A percentile compares a stretch with the other conserved stretches of the same genome.
Evolutionary conservation across 2,329 filamentous ascomycete genomes (phyloP).

Genomic region (Parascedosporium putredinis): DNA sequence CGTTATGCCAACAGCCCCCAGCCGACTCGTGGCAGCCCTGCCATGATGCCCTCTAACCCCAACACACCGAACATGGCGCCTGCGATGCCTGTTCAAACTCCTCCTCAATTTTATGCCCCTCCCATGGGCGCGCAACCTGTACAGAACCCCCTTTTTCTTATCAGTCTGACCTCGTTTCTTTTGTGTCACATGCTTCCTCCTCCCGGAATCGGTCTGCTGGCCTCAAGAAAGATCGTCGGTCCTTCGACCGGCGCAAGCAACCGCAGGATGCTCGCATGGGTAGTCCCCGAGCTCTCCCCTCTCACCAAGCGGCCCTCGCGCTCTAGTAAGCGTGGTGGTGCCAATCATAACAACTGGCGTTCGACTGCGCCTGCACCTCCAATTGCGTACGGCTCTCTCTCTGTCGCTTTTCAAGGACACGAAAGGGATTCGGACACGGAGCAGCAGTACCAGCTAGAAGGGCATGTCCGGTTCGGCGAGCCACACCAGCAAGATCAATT

Average conservation of each 20-base stretch:
- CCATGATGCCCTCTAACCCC: conserved; percentile 54
- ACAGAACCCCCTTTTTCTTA: conserved; percentile 8
- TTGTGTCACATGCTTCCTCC: conserved; percentile 10
- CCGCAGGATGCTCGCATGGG: not conserved
- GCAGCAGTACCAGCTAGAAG: conserved; percentile 1
- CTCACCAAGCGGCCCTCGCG: conserved; percentile 25
- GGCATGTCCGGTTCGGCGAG: conserved; percentile 15
- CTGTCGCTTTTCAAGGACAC: not conserved
- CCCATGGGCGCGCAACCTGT: conserved; percentile 13
- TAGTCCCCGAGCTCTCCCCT: conserved; percentile 9
- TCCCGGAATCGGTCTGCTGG: not conserved
- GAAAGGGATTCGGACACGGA: not conserved
- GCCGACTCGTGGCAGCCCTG: conserved; percentile 50
- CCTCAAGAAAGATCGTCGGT: not conserved
- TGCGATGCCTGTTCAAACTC: conserved; percentile 53
- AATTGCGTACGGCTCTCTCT: not conserved
- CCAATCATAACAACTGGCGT: not conserved
- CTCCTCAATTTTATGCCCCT: conserved; percentile 49
- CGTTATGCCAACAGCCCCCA: conserved; percentile 51
- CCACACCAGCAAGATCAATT: conserved; percentile 13
- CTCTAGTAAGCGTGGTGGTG: conserved; percentile 37
- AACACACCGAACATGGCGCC: conserved; percentile 58
- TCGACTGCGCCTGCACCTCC: not conserved
- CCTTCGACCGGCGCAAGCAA: not conserved
- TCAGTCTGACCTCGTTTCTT: not conserved